Conservation (phyloP, 2,329 filamentous ascomycete species). For the Neurospora sp. region DNA sequence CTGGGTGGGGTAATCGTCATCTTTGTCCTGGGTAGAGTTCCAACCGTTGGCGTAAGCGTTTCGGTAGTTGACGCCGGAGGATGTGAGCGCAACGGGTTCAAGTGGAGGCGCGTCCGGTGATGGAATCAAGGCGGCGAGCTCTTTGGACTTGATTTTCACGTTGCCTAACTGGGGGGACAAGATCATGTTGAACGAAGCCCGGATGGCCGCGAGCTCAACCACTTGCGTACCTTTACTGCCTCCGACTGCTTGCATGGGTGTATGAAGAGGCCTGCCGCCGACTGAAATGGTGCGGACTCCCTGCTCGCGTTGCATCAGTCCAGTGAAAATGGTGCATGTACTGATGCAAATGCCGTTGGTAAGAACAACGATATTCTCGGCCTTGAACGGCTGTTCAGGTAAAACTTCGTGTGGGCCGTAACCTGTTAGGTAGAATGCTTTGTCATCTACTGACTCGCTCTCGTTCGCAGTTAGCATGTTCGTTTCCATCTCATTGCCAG, state of each 20-base stretch:
- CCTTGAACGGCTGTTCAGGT: conserved; percentile 19
- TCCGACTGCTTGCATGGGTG: conserved; percentile 48
- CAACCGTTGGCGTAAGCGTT: conserved; percentile 16
- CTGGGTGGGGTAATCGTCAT: too few relatives aligned
- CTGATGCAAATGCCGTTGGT: conserved; percentile 49
- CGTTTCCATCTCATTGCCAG: too few relatives aligned
- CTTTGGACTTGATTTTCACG: neutral
- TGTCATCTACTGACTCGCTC: too few relatives aligned
- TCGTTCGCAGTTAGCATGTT: too few relatives aligned
- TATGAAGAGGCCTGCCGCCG: conserved; percentile 42
- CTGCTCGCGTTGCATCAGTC: conserved; percentile 40
- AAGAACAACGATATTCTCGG: conserved; percentile 32
- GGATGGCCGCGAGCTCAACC: conserved; percentile 18
- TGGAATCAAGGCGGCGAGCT: neutral
- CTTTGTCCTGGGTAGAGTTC: too few relatives aligned
- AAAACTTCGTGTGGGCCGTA: neutral
- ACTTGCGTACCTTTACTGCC: conserved; percentile 44
- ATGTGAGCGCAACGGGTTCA: conserved; percentile 28
- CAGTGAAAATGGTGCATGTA: conserved; percentile 48
- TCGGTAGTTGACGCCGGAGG: conserved; percentile 32
- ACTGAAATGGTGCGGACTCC: conserved; percentile 47
- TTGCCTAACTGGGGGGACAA: neutral
- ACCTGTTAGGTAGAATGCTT: too few relatives aligned
- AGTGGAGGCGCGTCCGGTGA: conserved; percentile 5
- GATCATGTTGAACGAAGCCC: neutral